A percentile compares a stretch with the other conserved stretches of the same genome.
These are phyloP conservation scores for Aspergillus piperis DNA, from an alignment of 2,329 filamentous ascomycete species.

Conservation along the genomic window DNA sequence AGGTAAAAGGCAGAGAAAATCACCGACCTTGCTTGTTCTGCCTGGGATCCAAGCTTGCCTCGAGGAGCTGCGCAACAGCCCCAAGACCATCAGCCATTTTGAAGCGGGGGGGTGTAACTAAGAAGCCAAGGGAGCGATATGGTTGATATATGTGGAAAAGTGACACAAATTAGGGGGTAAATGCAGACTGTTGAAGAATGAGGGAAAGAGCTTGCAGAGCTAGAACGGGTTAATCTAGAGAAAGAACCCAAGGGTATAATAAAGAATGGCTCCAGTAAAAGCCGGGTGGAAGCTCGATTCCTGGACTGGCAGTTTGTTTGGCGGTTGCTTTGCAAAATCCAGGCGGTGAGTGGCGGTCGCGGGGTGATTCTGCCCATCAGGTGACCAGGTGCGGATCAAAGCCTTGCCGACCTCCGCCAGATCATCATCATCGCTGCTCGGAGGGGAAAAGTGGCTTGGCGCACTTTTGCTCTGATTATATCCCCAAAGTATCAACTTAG, in stretches of 20 bases:
- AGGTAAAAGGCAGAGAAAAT: constrained; percentile 9
- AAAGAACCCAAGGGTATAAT: not conserved
- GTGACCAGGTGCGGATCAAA: constrained; percentile 25
- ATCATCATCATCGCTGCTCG: constrained; percentile 25
- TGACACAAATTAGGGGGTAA: not conserved
- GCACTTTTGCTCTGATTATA: constrained; percentile 20
- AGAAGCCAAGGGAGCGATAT: not conserved
- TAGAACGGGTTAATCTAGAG: not conserved
- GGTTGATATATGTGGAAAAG: constrained; percentile 2
- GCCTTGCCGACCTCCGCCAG: constrained; percentile 21
- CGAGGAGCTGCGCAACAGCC: constrained; percentile 76
- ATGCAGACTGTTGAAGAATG: not conserved
- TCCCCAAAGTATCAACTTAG: constrained; percentile 13
- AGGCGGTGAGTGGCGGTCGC: constrained; percentile 30
- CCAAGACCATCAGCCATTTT: constrained; percentile 64
- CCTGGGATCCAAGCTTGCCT: constrained; percentile 84
- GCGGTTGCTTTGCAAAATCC: constrained; percentile 28
- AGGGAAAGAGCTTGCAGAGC: constrained; percentile 4
- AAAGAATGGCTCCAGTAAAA: constrained; percentile 11
- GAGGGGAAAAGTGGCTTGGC: constrained; percentile 27
- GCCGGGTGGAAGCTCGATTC: constrained; percentile 26
- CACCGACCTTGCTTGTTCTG: constrained; percentile 83
- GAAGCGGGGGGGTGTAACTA: constrained; percentile 14
- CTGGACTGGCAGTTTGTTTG: constrained; percentile 38
- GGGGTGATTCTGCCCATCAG: constrained; percentile 30